Conservation (phyloP, 352 stramenopile species). For the Chloridella minuta region DNA sequence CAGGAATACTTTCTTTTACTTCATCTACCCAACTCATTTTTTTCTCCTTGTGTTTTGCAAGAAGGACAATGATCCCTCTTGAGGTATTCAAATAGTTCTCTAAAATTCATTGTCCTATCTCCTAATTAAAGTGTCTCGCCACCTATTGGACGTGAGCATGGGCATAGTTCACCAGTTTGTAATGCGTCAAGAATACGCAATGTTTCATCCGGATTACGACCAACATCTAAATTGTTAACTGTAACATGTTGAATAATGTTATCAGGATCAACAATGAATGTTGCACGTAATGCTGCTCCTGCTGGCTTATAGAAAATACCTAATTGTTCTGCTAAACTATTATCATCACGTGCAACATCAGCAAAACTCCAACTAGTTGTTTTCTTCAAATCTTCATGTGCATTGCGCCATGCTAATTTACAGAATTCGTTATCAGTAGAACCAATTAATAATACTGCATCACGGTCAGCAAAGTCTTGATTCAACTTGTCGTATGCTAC, state of each 20-base stretch:
- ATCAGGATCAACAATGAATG: background rate
- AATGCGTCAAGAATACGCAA: constrained; percentile 3
- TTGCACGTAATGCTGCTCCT: background rate
- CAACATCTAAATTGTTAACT: background rate
- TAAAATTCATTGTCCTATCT: too few relatives aligned
- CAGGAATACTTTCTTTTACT: too few relatives aligned
- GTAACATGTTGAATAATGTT: background rate
- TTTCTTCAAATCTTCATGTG: background rate
- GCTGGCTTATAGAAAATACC: background rate
- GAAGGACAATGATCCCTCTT: too few relatives aligned
- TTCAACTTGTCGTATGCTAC: background rate
- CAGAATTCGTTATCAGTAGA: background rate
- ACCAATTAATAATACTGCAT: background rate
- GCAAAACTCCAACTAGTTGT: background rate
- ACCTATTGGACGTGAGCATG: too few relatives aligned
- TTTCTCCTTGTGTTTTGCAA: too few relatives aligned
- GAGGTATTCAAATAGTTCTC: too few relatives aligned
- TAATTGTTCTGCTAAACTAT: too few relatives aligned
- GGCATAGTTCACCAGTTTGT: background rate
- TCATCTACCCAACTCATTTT: too few relatives aligned
- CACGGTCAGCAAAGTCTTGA: background rate
- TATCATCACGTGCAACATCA: background rate
- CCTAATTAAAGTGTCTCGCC: too few relatives aligned
- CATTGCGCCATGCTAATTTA: background rate
- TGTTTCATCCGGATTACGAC: background rate